Conservation (phyloP, 768 basidiomycete genomes). For the Lactifluus piperatus region DNA sequence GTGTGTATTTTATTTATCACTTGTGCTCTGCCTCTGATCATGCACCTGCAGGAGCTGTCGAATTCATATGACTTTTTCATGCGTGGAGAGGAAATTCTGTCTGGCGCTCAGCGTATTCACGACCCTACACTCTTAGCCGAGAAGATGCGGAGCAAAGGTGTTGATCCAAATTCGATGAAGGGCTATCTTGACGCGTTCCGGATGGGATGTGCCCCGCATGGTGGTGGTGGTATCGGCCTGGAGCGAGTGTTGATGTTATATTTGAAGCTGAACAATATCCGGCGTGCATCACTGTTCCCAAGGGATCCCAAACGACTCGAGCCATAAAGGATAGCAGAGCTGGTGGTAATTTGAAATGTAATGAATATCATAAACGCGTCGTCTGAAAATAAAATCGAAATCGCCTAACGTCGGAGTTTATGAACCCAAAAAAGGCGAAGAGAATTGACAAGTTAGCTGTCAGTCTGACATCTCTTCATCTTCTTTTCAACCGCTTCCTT, state of each 20-base stretch:
- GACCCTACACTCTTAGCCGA: conserved; percentile 73
- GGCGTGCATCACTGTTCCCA: conserved; percentile 89
- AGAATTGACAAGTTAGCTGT: not conserved
- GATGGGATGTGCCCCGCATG: conserved; percentile 92
- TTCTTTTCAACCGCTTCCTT: not conserved
- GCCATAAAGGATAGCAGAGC: conserved; percentile 61
- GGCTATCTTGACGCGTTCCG: conserved; percentile 91
- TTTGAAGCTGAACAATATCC: conserved; percentile 93
- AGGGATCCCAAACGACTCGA: conserved; percentile 93
- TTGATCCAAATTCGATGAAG: conserved; percentile 89
- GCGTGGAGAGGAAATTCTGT: conserved; percentile 98
- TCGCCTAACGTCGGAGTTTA: not conserved
- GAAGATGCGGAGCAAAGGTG: conserved; percentile 80
- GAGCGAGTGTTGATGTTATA: conserved; percentile 97
- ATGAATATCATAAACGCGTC: too few relatives aligned
- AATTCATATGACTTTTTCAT: conserved; percentile 99
- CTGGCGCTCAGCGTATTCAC: conserved; percentile 96
- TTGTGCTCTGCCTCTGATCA: not conserved
- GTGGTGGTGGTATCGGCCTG: conserved; percentile 91
- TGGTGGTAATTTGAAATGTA: too few relatives aligned
- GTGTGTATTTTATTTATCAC: conserved; percentile 35
- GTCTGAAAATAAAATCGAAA: not conserved
- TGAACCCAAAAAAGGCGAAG: not conserved
- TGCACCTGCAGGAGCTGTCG: conserved; percentile 61
- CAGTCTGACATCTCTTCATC: not conserved